These are phyloP conservation scores for Eucalyptus tenuipes DNA, from an alignment of 345 rosid species.

Conservation along the genomic window DNA sequence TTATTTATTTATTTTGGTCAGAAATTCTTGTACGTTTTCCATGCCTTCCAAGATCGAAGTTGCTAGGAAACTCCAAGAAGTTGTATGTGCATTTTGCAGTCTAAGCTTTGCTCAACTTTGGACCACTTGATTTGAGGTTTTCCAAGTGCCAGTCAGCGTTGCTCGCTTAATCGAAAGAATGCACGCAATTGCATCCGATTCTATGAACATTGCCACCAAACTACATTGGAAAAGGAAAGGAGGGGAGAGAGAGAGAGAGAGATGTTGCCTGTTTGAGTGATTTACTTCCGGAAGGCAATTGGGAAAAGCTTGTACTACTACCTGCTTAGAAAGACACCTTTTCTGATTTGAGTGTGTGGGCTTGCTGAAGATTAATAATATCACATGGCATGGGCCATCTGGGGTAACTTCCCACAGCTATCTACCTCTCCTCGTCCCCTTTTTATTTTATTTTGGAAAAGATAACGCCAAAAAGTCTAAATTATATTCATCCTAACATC, in stretches of 20 bases:
- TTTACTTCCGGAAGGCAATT: background rate
- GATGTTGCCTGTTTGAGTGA: background rate
- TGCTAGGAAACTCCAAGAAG: background rate
- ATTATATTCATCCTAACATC: background rate
- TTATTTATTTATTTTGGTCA: background rate
- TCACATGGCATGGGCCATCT: background rate
- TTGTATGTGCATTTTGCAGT: background rate
- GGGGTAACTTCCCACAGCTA: background rate
- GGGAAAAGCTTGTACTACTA: background rate
- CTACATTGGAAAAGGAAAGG: background rate
- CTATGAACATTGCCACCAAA: background rate
- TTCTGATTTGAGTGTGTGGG: background rate
- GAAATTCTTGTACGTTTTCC: background rate
- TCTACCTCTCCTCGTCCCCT: background rate
- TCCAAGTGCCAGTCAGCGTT: background rate
- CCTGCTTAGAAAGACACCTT: background rate
- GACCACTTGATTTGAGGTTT: background rate
- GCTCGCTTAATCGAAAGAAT: background rate
- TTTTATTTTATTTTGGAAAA: no score
- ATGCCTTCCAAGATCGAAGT: background rate
- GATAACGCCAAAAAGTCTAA: no score
- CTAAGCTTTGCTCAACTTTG: background rate
- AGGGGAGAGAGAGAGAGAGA: background rate
- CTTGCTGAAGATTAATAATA: background rate
- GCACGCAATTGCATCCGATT: background rate